Conservation (phyloP, 257 asterid species). For the Plectranthus barbatus region DNA sequence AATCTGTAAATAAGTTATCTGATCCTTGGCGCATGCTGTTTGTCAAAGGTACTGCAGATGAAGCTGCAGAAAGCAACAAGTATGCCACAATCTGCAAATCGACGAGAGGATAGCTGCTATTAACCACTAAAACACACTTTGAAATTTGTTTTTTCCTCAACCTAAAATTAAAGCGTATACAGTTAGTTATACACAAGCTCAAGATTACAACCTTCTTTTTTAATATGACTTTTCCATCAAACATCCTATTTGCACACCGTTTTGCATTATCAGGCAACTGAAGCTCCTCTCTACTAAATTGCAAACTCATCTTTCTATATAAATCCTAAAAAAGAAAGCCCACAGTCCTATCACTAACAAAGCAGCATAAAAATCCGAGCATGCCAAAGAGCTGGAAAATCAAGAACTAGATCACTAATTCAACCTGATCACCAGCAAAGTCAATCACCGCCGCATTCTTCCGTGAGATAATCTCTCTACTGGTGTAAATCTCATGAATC, state of each 20-base stretch:
- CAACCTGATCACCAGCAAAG: constrained; percentile 82
- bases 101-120: no score
- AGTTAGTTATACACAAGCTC: not conserved
- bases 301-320: not conserved
- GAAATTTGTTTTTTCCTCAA: no score
- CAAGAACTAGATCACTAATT: not conserved
- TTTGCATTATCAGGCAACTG: no score
- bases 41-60: constrained; percentile 86
- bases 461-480: constrained; percentile 23
- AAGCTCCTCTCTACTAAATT: not conserved
- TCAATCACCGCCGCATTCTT: constrained; percentile 32
- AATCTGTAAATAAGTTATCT: constrained; percentile 84
- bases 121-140: no score
- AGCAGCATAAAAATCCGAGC: not conserved
- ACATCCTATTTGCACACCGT: no score
- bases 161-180: not conserved
- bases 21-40: constrained; percentile 63
- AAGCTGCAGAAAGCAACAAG: constrained; percentile 76
- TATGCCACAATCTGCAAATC: constrained; percentile 65
- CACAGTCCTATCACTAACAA: not conserved
- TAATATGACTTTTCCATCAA: not conserved
- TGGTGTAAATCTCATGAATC: constrained; percentile 36
- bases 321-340: no score
- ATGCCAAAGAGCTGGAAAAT: not conserved
- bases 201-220: not conserved